phyloP scores from a whole-genome alignment of 2,329 filamentous ascomycete species.

The Microcyclospora tardicrescens region DNA sequence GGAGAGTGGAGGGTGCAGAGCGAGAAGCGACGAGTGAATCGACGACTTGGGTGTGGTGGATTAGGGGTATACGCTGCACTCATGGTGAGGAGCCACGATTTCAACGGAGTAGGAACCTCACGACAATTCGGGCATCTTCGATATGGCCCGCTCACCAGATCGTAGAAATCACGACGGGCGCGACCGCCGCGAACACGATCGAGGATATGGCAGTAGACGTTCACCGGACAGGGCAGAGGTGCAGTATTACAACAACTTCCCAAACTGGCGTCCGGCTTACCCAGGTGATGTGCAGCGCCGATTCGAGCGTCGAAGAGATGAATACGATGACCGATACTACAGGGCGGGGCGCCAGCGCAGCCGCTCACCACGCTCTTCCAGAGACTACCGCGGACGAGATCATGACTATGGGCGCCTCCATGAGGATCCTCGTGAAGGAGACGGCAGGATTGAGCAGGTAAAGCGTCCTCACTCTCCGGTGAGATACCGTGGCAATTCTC shows the following conservation, averaged over 20 bases:
- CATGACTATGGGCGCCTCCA: constrained; percentile 1
- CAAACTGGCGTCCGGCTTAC: constrained; percentile 1
- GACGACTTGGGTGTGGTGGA: too few relatives aligned
- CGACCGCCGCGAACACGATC: constrained; percentile 5
- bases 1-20: too few relatives aligned
- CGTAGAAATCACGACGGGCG: constrained; percentile 8
- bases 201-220: constrained; percentile 2
- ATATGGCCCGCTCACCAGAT: constrained; percentile 13
- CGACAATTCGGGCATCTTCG: constrained; percentile 1
- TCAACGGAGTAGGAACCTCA: background rate
- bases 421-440: too few relatives aligned
- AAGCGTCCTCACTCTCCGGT: too few relatives aligned
- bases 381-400: constrained; percentile 9
- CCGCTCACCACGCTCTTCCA: too few relatives aligned
- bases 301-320: background rate
- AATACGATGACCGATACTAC: constrained; percentile 8
- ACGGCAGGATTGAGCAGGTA: constrained; percentile 1
- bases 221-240: constrained; percentile 3
- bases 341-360: constrained; percentile 8
- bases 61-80: too few relatives aligned
- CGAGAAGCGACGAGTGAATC: too few relatives aligned
- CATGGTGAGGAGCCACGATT: background rate
- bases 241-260: constrained; percentile 1
- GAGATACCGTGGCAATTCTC: constrained; percentile 4
- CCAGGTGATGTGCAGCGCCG: constrained; percentile 2